A percentile compares a stretch with the other conserved stretches of the same genome.
Conservation (phyloP, 2,329 filamentous ascomycete genomes). For the Claviceps sp. region DNA sequence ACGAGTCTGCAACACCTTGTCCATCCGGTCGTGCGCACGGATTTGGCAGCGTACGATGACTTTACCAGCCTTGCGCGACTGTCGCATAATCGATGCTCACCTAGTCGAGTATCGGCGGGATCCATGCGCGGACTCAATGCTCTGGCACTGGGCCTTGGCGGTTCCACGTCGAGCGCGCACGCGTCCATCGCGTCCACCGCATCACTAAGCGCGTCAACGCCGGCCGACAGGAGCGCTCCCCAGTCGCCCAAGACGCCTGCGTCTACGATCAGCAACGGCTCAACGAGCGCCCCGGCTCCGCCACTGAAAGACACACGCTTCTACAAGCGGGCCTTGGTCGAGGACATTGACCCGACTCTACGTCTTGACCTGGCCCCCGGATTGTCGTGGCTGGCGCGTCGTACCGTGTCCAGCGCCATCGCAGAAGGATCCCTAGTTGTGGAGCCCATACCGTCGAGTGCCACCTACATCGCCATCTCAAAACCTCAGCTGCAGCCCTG, state of each 20-base stretch:
- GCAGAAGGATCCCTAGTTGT: conserved; percentile 78
- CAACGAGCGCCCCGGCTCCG: conserved; percentile 29
- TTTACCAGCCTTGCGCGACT: conserved; percentile 65
- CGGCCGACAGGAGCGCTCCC: conserved; percentile 38
- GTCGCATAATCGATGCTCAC: conserved; percentile 46
- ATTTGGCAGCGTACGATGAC: conserved; percentile 70
- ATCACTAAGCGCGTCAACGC: conserved; percentile 38
- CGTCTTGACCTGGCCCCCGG: conserved; percentile 81
- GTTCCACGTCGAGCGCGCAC: conserved; percentile 31
- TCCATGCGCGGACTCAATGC: conserved; percentile 42
- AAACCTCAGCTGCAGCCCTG: conserved; percentile 54
- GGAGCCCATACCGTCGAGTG: conserved; percentile 62
- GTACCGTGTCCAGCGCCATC: conserved; percentile 71
- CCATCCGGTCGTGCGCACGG: conserved; percentile 69
- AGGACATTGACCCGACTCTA: conserved; percentile 91
- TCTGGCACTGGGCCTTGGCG: conserved; percentile 31
- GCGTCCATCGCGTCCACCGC: conserved; percentile 47
- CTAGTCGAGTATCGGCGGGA: conserved; percentile 53
- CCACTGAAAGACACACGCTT: conserved; percentile 84
- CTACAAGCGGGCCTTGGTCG: conserved; percentile 76
- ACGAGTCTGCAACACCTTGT: conserved; percentile 72
- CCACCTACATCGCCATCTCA: conserved; percentile 33
- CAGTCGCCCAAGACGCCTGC: conserved; percentile 46
- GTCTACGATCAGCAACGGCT: conserved; percentile 34
- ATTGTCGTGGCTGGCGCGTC: conserved; percentile 83